phyloP scores from a whole-genome alignment of 352 stramenopile species.

The Pythium coloratum region DNA sequence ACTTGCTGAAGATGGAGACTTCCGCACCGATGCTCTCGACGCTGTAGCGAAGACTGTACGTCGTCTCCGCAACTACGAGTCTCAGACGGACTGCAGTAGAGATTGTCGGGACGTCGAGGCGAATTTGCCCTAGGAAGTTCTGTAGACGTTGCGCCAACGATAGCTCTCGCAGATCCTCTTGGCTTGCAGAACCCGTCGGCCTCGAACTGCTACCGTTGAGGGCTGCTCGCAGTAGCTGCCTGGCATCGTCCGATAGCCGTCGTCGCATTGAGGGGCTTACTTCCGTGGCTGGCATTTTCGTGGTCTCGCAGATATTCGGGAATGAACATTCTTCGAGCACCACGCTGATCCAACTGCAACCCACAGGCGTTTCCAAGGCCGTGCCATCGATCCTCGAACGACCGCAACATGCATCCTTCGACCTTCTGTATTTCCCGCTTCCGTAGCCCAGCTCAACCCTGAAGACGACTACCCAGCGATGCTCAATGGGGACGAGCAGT shows the following conservation, averaged over 20 bases:
- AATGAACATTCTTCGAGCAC: neutral
- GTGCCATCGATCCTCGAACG: neutral
- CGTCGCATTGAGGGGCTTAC: constrained; percentile 48
- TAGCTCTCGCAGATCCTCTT: constrained; percentile 25
- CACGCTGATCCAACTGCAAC: constrained; percentile 3
- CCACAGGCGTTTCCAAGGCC: neutral
- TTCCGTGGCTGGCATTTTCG: constrained; percentile 46
- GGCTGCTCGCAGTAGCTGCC: constrained; percentile 46
- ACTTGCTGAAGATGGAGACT: constrained; percentile 44
- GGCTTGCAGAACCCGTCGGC: neutral
- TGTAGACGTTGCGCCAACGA: constrained; percentile 42
- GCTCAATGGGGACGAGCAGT: neutral
- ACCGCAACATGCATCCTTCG: neutral
- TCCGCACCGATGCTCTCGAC: constrained; percentile 41
- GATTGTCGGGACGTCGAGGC: constrained; percentile 33
- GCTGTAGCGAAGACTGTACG: constrained; percentile 48
- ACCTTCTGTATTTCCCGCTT: constrained; percentile 1
- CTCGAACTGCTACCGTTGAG: constrained; percentile 14
- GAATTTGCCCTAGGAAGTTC: constrained; percentile 46
- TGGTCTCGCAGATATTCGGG: neutral
- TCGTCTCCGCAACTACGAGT: constrained; percentile 33
- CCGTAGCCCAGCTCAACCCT: neutral
- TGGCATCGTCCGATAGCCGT: constrained; percentile 58
- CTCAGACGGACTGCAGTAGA: constrained; percentile 29
- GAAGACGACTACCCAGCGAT: neutral